phyloP scores from a whole-genome alignment of 805 yeast genomes.

The Starmerella tilneyi region DNA sequence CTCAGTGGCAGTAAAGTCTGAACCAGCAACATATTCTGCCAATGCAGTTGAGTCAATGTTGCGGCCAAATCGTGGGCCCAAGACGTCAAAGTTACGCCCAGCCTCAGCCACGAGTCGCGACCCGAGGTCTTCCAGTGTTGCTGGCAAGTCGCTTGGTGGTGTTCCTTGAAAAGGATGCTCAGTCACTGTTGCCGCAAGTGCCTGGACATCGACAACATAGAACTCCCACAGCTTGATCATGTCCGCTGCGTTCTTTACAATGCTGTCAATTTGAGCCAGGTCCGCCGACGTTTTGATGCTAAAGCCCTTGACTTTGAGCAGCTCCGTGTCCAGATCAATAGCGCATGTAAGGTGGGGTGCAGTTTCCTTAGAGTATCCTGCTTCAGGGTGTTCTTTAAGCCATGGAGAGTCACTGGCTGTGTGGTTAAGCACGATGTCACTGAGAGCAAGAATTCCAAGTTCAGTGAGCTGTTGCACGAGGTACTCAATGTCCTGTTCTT shows the following conservation, averaged over 20 bases:
- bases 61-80: constrained; percentile 48
- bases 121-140: constrained; percentile 36
- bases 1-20: constrained; percentile 27
- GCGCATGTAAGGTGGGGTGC: constrained; percentile 86
- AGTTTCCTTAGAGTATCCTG: constrained; percentile 74
- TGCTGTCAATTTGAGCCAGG: constrained; percentile 51
- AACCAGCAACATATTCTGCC: constrained; percentile 40
- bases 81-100: constrained; percentile 33
- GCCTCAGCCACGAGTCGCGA: constrained; percentile 35
- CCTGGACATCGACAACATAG: constrained; percentile 50
- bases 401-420: constrained; percentile 85
- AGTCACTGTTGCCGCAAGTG: constrained; percentile 32
- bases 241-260: constrained; percentile 41
- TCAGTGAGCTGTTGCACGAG: constrained; percentile 42
- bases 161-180: constrained; percentile 31
- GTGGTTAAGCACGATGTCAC: constrained; percentile 91
- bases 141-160: constrained; percentile 38
- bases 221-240: constrained; percentile 74
- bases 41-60: constrained; percentile 42
- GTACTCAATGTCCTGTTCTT: constrained; percentile 42
- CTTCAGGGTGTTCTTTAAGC: constrained; percentile 78
- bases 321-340: constrained; percentile 67
- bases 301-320: constrained; percentile 47
- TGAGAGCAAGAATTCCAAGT: constrained; percentile 60
- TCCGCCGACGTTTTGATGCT: constrained; percentile 44